A percentile compares a stretch with the other conserved stretches of the same genome.
phyloP scores from a whole-genome alignment of 176 grass and related monocot genomes.

The Paspalum notatum region DNA sequence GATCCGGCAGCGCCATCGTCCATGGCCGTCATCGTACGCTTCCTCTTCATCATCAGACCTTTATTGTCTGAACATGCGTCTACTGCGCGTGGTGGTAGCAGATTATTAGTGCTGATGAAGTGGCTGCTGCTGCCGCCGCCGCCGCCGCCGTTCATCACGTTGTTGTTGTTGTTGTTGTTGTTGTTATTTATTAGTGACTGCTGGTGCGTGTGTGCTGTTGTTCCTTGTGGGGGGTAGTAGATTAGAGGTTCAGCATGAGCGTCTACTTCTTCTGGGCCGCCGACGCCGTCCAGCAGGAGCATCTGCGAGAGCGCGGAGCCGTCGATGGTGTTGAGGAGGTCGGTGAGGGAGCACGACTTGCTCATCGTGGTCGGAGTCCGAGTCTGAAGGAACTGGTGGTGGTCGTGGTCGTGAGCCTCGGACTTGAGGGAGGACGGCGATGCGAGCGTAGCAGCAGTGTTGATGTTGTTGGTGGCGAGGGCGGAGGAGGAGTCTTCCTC shows the following conservation, averaged over 20 bases:
- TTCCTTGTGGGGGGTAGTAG: background rate
- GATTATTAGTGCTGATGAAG: background rate
- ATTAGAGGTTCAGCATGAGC: background rate
- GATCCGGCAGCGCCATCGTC: background rate
- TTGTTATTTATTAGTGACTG: background rate
- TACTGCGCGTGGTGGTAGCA: background rate
- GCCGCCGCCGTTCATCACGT: background rate
- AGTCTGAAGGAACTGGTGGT: background rate
- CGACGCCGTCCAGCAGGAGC: conserved; percentile 18
- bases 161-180: background rate
- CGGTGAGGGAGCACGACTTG: conserved; percentile 59
- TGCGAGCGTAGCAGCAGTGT: too few relatives aligned
- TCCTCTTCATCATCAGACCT: too few relatives aligned
- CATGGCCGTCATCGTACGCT: background rate
- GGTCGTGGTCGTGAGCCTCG: background rate
- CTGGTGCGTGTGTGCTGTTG: conserved; percentile 13
- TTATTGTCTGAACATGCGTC: too few relatives aligned
- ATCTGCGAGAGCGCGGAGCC: conserved; percentile 47
- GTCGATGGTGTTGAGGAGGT: conserved; percentile 58
- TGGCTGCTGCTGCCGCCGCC: too few relatives aligned
- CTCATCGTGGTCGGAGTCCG: background rate
- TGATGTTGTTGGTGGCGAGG: background rate
- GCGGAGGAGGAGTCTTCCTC: background rate
- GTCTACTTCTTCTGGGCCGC: background rate
- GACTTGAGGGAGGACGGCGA: conserved; percentile 2